phyloP scores from a whole-genome alignment of 148 eudicot species.

The Rhododendron molle region DNA sequence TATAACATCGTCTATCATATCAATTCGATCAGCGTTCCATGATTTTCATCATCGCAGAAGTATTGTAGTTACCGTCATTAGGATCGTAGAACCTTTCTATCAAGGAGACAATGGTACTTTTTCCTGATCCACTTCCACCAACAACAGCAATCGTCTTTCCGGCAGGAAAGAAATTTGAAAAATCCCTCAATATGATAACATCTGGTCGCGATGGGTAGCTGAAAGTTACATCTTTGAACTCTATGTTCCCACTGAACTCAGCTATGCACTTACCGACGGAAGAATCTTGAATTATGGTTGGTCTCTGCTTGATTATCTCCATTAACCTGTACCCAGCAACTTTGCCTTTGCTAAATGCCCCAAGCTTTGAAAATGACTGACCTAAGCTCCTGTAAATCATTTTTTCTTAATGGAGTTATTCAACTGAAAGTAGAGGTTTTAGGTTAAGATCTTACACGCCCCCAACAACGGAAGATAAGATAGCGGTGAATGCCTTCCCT shows the following conservation, averaged over 20 bases:
- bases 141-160: constrained; percentile 96
- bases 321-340: constrained; percentile 91
- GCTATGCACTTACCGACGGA: background rate
- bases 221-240: constrained; percentile 24
- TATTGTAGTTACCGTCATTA: constrained; percentile 51
- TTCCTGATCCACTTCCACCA: constrained; percentile 24
- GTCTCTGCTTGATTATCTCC: constrained; percentile 94
- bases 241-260: constrained; percentile 79
- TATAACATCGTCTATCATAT: background rate
- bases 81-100: constrained; percentile 98
- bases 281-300: constrained; percentile 65
- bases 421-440: background rate
- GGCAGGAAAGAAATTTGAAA: constrained; percentile 92
- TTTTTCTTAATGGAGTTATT: background rate
- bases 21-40: background rate
- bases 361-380: constrained; percentile 94
- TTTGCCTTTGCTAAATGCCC: constrained; percentile 99
- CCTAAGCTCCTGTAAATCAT: constrained; percentile 81
- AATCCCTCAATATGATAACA: constrained; percentile 77
- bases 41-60: background rate
- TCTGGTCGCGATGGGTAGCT: constrained; percentile 97
- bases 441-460: constrained; percentile 73
- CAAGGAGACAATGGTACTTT: constrained; percentile 92
- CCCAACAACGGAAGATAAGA: constrained; percentile 95
- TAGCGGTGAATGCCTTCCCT: constrained; percentile 97